Evolutionary conservation across 1,139 yeast genomes (phyloP), one percentile per base, ranked within the genome.

Genomic region (Geotrichum aggregatum): DNA sequence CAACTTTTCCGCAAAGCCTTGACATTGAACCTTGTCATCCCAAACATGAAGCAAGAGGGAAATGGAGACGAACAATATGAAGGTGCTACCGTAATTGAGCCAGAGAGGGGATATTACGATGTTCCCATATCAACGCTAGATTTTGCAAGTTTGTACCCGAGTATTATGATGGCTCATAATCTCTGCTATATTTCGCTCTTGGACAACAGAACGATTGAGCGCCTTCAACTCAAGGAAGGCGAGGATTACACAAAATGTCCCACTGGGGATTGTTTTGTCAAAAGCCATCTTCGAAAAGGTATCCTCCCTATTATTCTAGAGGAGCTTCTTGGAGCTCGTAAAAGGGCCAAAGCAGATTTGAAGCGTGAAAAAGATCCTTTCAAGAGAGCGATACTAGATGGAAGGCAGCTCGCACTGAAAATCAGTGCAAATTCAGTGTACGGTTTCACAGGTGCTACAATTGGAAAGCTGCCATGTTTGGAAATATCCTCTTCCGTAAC

Each of bases 111-210:
- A 0, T 94, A 89, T 69, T 94, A 94, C 63, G 96, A 89, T 69
- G 92, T 87, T 8, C 99, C 99, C 0, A 92, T 94, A 66, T 96
- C 98, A 1, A 94, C 99, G 0, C 76, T 94, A 61, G 99, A 94
- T 83, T 94, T 94, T 79, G 89, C 96, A 60, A 88, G 97, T 45
- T 78, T 94, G 76, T 94, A 94, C 69, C 99, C 99, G 5, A 87
- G 97, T 56, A 94, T 94, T 64, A 94, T 94, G 98, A 92, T 92
- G 98, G 98, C 99, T 0, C 99, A 94, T 68, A 94, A 94, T 67
- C 74, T 94, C 55, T 94, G 99, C 68, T 94, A 94, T 68, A 92
- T 98, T 0, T 91, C 98, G 0, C 72, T 92, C 42, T 70, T 92
- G 50, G 85, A 80, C 60, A 80, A 79, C 57, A 79, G 78, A 42